Evolutionary conservation across 148 eudicot species (phyloP).

Genomic region (Pharnaceum exiguum): DNA sequence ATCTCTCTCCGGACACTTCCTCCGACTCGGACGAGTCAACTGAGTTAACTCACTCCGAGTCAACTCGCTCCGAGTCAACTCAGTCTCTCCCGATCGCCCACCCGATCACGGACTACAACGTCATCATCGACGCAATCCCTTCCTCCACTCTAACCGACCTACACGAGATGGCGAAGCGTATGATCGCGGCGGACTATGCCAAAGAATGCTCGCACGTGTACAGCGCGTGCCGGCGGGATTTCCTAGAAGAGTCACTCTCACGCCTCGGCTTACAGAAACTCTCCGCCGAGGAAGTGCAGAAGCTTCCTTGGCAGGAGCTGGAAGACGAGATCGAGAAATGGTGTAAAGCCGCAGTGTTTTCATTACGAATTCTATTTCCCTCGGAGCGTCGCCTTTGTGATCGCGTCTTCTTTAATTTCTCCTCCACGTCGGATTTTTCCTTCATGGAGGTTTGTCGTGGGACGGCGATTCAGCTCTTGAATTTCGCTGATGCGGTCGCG

Average conservation of each 20-base stretch:
- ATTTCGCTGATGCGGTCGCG: slow-evolving; percentile 77
- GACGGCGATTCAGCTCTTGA: slow-evolving; percentile 62
- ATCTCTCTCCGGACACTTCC: slow-evolving; percentile 4
- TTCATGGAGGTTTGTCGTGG: slow-evolving; percentile 96
- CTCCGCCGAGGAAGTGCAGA: slow-evolving; percentile 72
- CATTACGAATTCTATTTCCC: slow-evolving; percentile 70
- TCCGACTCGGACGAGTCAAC: slow-evolving; percentile 24
- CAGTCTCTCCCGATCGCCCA: slow-evolving; percentile 66
- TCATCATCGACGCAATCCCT: slow-evolving; percentile 76
- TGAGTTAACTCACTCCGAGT: too few species aligned
- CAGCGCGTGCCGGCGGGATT: slow-evolving; percentile 61
- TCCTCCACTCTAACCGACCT: slow-evolving; percentile 58
- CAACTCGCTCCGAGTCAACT: slow-evolving; percentile 12
- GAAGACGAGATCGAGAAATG: slow-evolving; percentile 85
- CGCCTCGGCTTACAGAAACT: slow-evolving; percentile 71
- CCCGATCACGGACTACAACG: slow-evolving; percentile 52
- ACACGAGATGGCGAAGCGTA: slow-evolving; percentile 68
- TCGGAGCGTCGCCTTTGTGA: slow-evolving; percentile 87
- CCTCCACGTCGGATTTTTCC: slow-evolving; percentile 65
- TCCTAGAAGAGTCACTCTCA: slow-evolving; percentile 77
- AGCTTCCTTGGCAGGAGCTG: slow-evolving; percentile 66
- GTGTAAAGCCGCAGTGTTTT: slow-evolving; percentile 59
- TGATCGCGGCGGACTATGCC: slow-evolving; percentile 62
- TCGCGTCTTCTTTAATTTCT: slow-evolving; percentile 59
- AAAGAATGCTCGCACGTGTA: slow-evolving; percentile 80